Conservation (phyloP, 2,329 filamentous ascomycete genomes). For the Diaporthe nobilis region DNA sequence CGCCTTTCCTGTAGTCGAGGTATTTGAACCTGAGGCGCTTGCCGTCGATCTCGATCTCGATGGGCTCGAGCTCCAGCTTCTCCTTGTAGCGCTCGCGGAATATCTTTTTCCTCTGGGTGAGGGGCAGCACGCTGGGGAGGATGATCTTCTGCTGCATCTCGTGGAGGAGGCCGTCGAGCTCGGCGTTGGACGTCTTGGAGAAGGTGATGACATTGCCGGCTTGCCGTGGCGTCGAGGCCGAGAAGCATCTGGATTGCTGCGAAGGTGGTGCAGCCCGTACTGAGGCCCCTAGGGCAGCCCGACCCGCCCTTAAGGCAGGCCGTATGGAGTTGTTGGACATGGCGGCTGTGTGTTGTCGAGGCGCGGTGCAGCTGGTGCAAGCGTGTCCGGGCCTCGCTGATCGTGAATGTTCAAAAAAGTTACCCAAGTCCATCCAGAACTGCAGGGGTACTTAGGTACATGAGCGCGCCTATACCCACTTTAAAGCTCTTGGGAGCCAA, state of each 20-base stretch:
- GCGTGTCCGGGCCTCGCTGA: constrained; percentile 35
- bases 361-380: constrained; percentile 26
- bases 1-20: constrained; percentile 56
- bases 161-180: constrained; percentile 67
- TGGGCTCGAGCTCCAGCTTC: constrained; percentile 67
- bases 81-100: constrained; percentile 62
- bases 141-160: constrained; percentile 71
- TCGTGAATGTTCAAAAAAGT: constrained; percentile 38
- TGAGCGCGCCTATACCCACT: neutral
- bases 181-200: constrained; percentile 63
- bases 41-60: constrained; percentile 71
- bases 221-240: constrained; percentile 44
- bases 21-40: constrained; percentile 66
- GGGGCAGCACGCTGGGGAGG: constrained; percentile 71
- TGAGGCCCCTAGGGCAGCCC: constrained; percentile 43
- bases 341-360: constrained; percentile 28
- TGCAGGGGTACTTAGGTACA: constrained; percentile 1
- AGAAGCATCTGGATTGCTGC: constrained; percentile 45
- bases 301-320: constrained; percentile 45
- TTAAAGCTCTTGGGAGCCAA: constrained; percentile 25
- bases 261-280: constrained; percentile 30
- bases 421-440: constrained; percentile 15
- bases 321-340: constrained; percentile 46
- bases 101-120: constrained; percentile 67
- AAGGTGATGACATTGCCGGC: constrained; percentile 59